These are phyloP conservation scores for Tylopilus sp. DNA, from an alignment of 1,284 basidiomycete genomes.

Conservation along the genomic window DNA sequence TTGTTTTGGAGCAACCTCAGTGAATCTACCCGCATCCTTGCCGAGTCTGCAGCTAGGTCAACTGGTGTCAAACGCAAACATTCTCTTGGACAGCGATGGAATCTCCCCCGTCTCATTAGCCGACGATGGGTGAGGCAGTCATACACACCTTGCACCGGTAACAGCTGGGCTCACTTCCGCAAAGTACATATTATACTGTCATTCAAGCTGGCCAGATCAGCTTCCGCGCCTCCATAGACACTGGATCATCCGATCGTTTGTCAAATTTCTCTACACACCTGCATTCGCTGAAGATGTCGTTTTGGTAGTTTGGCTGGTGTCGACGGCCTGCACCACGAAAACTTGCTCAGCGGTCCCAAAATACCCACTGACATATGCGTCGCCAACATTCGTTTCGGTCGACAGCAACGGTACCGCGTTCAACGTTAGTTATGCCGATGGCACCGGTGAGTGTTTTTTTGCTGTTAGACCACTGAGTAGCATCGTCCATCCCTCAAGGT, in stretches of 20 bases:
- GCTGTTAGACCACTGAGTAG: neutral
- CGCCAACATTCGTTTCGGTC: constrained; percentile 58
- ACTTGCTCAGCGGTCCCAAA: constrained; percentile 54
- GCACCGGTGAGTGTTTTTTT: constrained; percentile 45
- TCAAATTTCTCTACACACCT: constrained; percentile 1
- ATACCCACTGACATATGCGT: constrained; percentile 64
- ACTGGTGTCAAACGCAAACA: constrained; percentile 13
- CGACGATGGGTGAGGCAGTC: constrained; percentile 42
- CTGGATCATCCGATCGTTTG: constrained; percentile 54
- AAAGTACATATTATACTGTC: constrained; percentile 63
- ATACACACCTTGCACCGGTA: constrained; percentile 1
- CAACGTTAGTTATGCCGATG: constrained; percentile 59
- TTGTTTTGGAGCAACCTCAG: constrained; percentile 8
- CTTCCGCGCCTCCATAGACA: constrained; percentile 70
- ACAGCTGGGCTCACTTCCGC: constrained; percentile 13
- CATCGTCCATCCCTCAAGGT: constrained; percentile 36
- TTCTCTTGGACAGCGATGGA: constrained; percentile 25
- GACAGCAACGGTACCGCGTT: constrained; percentile 60
- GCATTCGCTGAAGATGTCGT: neutral
- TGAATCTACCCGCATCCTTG: constrained; percentile 1
- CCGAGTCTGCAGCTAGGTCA: constrained; percentile 18
- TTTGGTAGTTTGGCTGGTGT: constrained; percentile 56
- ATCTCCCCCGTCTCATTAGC: constrained; percentile 42
- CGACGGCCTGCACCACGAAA: constrained; percentile 54
- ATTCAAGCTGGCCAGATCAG: constrained; percentile 56